These are phyloP conservation scores for Macrocybe gigantea DNA, from an alignment of 768 basidiomycete species.

Conservation along the genomic window DNA sequence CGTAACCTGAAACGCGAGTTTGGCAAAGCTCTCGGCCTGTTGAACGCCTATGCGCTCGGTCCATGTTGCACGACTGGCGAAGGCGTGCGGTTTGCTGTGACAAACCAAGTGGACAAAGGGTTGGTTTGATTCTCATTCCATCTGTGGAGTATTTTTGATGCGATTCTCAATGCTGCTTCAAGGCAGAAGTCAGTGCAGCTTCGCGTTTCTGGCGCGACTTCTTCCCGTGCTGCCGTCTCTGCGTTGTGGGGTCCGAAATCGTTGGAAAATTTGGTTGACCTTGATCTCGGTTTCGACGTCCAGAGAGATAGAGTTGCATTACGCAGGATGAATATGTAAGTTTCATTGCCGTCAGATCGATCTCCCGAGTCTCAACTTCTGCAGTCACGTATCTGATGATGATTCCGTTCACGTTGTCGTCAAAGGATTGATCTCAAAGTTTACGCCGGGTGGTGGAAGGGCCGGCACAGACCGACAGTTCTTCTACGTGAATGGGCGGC, in stretches of 20 bases:
- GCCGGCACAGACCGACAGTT: constrained; percentile 83
- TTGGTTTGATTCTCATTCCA: constrained; percentile 27
- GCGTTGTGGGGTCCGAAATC: constrained; percentile 84
- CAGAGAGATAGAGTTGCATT: constrained; percentile 52
- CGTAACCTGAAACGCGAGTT: constrained; percentile 88
- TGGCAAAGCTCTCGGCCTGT: constrained; percentile 71
- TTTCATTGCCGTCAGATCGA: neutral
- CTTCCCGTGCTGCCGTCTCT: constrained; percentile 56
- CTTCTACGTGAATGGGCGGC: constrained; percentile 89
- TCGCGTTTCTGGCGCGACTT: constrained; percentile 62
- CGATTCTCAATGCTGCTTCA: neutral
- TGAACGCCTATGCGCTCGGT: constrained; percentile 87
- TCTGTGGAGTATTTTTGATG: neutral
- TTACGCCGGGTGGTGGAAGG: constrained; percentile 68
- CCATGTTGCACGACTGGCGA: constrained; percentile 65
- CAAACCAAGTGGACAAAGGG: constrained; percentile 67
- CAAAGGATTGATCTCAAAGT: constrained; percentile 80
- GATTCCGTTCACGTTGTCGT: constrained; percentile 45
- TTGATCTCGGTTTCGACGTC: constrained; percentile 67
- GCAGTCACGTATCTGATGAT: constrained; percentile 6
- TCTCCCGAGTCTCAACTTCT: constrained; percentile 1
- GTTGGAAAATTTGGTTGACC: constrained; percentile 66
- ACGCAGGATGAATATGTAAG: constrained; percentile 27
- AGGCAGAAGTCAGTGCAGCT: constrained; percentile 67
- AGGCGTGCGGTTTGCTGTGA: constrained; percentile 71